Evolutionary conservation across 78 protist species (phyloP).

Genomic region (Emiliania huxleyi): DNA sequence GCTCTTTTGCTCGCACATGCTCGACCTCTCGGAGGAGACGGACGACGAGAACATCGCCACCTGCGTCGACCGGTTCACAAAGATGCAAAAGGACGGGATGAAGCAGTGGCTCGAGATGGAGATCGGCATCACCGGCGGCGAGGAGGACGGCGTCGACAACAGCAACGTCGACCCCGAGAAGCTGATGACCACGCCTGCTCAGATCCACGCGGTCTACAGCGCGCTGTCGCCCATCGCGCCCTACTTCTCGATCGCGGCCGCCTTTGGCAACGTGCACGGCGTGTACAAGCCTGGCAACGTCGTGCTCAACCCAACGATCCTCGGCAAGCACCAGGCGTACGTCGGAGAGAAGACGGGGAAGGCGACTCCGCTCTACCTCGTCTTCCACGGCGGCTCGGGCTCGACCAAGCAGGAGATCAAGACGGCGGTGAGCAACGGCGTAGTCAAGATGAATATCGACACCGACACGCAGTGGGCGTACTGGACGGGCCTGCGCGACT

Average conservation of each 20-base stretch:
- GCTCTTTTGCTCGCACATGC: slow-evolving; percentile 77
- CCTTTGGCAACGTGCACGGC: slow-evolving; percentile 76
- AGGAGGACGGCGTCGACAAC: slow-evolving; percentile 77
- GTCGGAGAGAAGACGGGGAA: neutral
- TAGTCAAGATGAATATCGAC: slow-evolving; percentile 71
- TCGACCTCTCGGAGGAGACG: slow-evolving; percentile 69
- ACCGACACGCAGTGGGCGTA: slow-evolving; percentile 74
- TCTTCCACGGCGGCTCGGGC: slow-evolving; percentile 77
- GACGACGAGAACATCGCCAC: slow-evolving; percentile 46
- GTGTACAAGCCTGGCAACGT: slow-evolving; percentile 69
- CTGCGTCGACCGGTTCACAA: slow-evolving; percentile 41
- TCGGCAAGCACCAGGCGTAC: slow-evolving; percentile 45
- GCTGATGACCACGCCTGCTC: too few species aligned
- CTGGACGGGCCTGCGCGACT: neutral
- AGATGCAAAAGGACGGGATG: neutral
- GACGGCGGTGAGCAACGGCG: neutral
- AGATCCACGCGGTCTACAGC: slow-evolving; percentile 27
- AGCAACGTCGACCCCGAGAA: slow-evolving; percentile 3
- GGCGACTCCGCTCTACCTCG: slow-evolving; percentile 44
- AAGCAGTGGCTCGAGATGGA: slow-evolving; percentile 64
- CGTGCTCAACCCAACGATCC: slow-evolving; percentile 54
- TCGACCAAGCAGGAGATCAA: neutral
- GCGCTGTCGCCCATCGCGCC: neutral
- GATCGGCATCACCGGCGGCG: slow-evolving; percentile 76
- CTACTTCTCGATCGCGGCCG: slow-evolving; percentile 63